Evolutionary conservation across 768 basidiomycete genomes (phyloP), one percentile per base, ranked within the genome.

Genomic region (Lactifluus volemus): DNA sequence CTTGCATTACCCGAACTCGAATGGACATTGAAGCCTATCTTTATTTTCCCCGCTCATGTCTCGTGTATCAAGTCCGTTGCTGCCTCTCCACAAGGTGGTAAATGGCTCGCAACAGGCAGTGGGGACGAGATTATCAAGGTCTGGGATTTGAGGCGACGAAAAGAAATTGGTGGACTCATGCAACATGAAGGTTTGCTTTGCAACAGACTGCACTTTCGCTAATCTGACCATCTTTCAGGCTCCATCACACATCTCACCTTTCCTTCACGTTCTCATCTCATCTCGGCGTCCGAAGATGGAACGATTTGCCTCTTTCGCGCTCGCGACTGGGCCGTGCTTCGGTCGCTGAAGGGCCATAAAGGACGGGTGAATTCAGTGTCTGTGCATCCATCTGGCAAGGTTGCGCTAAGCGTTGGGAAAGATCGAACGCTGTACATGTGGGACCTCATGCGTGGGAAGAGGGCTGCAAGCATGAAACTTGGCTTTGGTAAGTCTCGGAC

Each of bases 51-150:
- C 32, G 97, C 97, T 0, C 97, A 99, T 70, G 84, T 96, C 48
- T 92, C 91, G 2, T 93, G 85, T 68, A 87, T 99, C 61, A 94
- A 95, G 70, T 83, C 92, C 11, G 88, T 95, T 34, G 88, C 93
- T 3, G 89, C 91, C 0, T 89, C 89, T 0, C 93, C 93, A 3
- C 74, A 82, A 3, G 93, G 94, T 36, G 93, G 93, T 1, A 98
- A 97, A 75, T 98, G 94, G 93, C 79, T 98, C 15, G 96, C 93
- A 8, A 93, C 89, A 0, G 97, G 94, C 7, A 92, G 92, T 65
- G 82, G 89, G n/a, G 97, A 99, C 70, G 97, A 98, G 72, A 89
- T 95, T 52, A 76, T 98, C 67, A 98, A 98, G 72, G 86, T 99
- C 9, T 99, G 97, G 97, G 94, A 98, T 76, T 72, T 99, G 61